Percentiles rank a stretch among this genome's conserved stretches.
Evolutionary conservation across 2,329 filamentous ascomycete genomes (phyloP).

Genomic region (Rutstroemia sydowiana): DNA sequence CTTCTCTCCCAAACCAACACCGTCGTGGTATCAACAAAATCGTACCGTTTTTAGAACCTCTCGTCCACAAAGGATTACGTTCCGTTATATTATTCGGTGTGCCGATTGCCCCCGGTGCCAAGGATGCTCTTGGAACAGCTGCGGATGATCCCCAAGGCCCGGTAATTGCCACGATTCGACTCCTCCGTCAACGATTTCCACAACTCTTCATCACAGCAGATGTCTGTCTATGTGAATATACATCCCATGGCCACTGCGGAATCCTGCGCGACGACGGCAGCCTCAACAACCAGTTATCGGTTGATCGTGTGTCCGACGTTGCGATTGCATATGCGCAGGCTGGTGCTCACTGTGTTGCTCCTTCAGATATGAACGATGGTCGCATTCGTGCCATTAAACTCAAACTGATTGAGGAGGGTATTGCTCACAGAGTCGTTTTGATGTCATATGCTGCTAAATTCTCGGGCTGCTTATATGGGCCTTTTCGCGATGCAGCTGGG

Average conservation of each 20-base stretch:
- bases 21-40: constrained; percentile 84
- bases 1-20: constrained; percentile 83
- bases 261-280: constrained; percentile 89
- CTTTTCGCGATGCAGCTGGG: constrained; percentile 93
- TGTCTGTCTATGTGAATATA: constrained; percentile 98
- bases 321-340: constrained; percentile 95
- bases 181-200: constrained; percentile 79
- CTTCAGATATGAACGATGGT: constrained; percentile 98
- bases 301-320: constrained; percentile 94
- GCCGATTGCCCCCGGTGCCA: constrained; percentile 69
- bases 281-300: constrained; percentile 86
- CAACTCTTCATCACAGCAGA: constrained; percentile 86
- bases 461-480: constrained; percentile 90
- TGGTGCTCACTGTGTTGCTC: constrained; percentile 92
- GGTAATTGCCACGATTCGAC: constrained; percentile 78
- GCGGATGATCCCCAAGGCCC: constrained; percentile 91
- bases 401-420: constrained; percentile 90
- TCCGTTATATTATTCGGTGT: constrained; percentile 97
- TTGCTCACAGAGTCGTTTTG: constrained; percentile 82
- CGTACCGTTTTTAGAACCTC: constrained; percentile 74
- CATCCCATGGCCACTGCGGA: constrained; percentile 93
- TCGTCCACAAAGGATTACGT: constrained; percentile 81
- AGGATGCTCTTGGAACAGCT: constrained; percentile 84
- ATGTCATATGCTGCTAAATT: constrained; percentile 99
- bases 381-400: constrained; percentile 96